phyloP scores from a whole-genome alignment of 2,329 filamentous ascomycete genomes.

The Cordyceps cicadae region DNA sequence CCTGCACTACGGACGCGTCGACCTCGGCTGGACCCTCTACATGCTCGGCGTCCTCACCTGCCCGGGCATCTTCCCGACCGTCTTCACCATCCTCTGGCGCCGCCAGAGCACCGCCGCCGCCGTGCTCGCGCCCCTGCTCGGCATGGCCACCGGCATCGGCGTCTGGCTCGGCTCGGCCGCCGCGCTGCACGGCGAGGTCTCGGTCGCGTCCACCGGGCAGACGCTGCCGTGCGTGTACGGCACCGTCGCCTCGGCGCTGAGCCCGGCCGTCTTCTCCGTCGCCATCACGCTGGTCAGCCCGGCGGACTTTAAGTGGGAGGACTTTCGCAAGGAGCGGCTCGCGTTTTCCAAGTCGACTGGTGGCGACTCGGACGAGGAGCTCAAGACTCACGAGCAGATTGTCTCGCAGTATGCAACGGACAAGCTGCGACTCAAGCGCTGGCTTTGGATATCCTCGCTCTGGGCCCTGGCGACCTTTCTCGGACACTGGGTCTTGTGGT shows the following conservation, averaged over 20 bases:
- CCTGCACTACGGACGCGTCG: slow-evolving; percentile 44
- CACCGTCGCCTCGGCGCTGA: slow-evolving; percentile 39
- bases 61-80: slow-evolving; percentile 45
- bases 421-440: slow-evolving; percentile 33
- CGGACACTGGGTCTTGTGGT: slow-evolving; percentile 46
- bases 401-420: slow-evolving; percentile 21
- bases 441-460: slow-evolving; percentile 35
- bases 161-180: slow-evolving; percentile 45
- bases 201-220: slow-evolving; percentile 38
- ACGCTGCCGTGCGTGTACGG: slow-evolving; percentile 45
- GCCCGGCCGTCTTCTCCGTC: slow-evolving; percentile 35
- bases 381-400: slow-evolving; percentile 18
- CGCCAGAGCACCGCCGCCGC: slow-evolving; percentile 41
- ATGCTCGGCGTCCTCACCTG: slow-evolving; percentile 47
- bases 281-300: slow-evolving; percentile 37
- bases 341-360: slow-evolving; percentile 23
- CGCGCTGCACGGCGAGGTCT: slow-evolving; percentile 37
- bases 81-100: slow-evolving; percentile 44
- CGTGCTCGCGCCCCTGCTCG: slow-evolving; percentile 40
- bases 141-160: slow-evolving; percentile 40
- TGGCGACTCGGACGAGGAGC: slow-evolving; percentile 14
- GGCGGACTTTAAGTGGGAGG: slow-evolving; percentile 31
- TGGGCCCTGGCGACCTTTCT: slow-evolving; percentile 43
- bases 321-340: slow-evolving; percentile 32
- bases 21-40: slow-evolving; percentile 46